Conservation (phyloP, 441 rosid species). For the Adansonia grandidieri region DNA sequence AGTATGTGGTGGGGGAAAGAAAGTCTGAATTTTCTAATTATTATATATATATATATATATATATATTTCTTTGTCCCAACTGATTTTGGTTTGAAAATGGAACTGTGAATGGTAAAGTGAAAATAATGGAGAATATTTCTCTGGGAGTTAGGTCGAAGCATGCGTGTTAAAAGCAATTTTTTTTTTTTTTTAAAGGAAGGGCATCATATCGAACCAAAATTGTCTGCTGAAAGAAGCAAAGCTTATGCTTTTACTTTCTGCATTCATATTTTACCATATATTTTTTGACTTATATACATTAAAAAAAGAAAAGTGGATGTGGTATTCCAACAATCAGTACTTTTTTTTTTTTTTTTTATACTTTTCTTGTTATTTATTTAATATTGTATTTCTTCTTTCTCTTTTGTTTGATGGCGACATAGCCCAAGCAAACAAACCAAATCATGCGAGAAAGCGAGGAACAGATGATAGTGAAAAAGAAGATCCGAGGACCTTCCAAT, state of each 20-base stretch:
- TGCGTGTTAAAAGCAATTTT: constrained; percentile 22
- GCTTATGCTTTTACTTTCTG: constrained; percentile 27
- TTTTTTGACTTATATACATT: not conserved
- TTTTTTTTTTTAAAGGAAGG: constrained; percentile 4
- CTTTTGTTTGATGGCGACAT: constrained; percentile 3
- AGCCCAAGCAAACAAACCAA: not conserved
- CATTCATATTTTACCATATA: not conserved
- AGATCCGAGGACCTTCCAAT: not conserved
- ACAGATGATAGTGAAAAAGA: not conserved
- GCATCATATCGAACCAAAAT: constrained; percentile 25
- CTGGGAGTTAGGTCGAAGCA: constrained; percentile 14
- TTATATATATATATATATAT: not conserved
- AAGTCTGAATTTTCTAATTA: not conserved
- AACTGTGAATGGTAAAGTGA: not conserved
- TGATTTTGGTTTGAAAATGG: not conserved
- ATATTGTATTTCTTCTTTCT: not conserved
- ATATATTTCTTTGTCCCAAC: not conserved
- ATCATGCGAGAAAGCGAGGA: constrained; percentile 11
- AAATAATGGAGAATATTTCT: not conserved
- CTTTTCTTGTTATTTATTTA: not conserved
- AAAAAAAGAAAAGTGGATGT: not conserved
- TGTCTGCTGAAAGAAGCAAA: constrained; percentile 31
- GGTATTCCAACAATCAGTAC: not conserved
- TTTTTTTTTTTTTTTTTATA: not conserved
- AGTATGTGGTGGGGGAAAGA: too few species aligned